Conservation (phyloP, 129 eudicot species). For the Saussurea involucrata region DNA sequence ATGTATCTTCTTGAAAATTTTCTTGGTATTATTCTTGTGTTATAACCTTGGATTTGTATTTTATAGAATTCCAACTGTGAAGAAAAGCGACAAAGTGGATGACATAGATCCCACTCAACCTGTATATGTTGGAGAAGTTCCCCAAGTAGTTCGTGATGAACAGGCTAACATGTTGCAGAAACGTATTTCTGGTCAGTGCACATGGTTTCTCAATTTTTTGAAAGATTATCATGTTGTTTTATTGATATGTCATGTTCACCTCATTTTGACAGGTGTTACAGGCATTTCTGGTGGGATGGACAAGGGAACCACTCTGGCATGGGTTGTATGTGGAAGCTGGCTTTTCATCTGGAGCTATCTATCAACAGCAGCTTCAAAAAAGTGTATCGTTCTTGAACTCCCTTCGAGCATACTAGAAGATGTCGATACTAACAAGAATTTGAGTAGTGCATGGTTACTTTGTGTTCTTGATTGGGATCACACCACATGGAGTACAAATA, state of each 20-base stretch:
- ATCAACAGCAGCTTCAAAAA: slow-evolving; percentile 64
- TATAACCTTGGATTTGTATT: slow-evolving; percentile 11
- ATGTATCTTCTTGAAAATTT: neutral
- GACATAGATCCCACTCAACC: slow-evolving; percentile 65
- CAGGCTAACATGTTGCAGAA: slow-evolving; percentile 50
- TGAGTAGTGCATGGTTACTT: slow-evolving; percentile 51
- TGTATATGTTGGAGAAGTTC: slow-evolving; percentile 85
- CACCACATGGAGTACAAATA: slow-evolving; percentile 23
- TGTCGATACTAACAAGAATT: slow-evolving; percentile 43
- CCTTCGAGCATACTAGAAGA: slow-evolving; percentile 42
- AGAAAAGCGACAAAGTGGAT: slow-evolving; percentile 52
- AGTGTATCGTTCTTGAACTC: slow-evolving; percentile 66
- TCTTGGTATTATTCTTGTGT: neutral
- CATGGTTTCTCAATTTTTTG: slow-evolving; percentile 1
- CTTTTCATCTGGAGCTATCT: slow-evolving; percentile 77
- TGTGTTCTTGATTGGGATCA: slow-evolving; percentile 58
- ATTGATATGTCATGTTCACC: neutral
- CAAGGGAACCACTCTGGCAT: slow-evolving; percentile 72
- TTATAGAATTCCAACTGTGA: slow-evolving; percentile 57
- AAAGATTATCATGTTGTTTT: slow-evolving; percentile 6
- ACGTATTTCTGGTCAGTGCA: slow-evolving; percentile 56
- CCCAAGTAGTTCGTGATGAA: slow-evolving; percentile 84
- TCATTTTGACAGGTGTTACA: slow-evolving; percentile 52
- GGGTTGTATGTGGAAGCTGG: slow-evolving; percentile 68
- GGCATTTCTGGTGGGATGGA: slow-evolving; percentile 83